Evolutionary conservation across 257 asterid genomes (phyloP).

Genomic region (Misopates orontium): DNA sequence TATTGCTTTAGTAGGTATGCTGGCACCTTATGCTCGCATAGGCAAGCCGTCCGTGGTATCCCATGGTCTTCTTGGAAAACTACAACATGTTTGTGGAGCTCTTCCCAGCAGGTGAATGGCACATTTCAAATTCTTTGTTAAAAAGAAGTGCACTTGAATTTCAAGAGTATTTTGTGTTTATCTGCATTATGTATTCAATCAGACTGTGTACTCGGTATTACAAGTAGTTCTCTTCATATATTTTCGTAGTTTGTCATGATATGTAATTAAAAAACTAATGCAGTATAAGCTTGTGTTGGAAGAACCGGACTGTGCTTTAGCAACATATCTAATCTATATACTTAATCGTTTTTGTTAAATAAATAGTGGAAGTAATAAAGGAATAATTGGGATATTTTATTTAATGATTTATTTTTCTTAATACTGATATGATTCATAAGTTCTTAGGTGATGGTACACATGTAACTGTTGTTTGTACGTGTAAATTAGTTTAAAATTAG

Average conservation of each 20-base stretch:
- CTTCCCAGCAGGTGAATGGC: slow-evolving; percentile 83
- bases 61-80: slow-evolving; percentile 63
- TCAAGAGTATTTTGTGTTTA: slow-evolving; percentile 5
- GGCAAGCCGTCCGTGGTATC: slow-evolving; percentile 54
- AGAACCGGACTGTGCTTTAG: too few species aligned
- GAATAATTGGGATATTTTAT: too few species aligned
- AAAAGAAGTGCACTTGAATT: not conserved
- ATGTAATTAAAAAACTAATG: too few species aligned
- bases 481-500: not conserved
- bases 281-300: too few species aligned
- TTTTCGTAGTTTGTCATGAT: not conserved
- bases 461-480: not conserved
- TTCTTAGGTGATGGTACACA: not conserved
- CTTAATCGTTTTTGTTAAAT: too few species aligned
- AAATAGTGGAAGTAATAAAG: too few species aligned
- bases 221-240: not conserved
- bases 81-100: slow-evolving; percentile 57
- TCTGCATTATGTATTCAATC: not conserved
- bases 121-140: slow-evolving; percentile 26
- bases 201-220: not conserved
- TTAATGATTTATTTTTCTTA: slow-evolving; percentile 6
- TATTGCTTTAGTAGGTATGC: slow-evolving; percentile 89
- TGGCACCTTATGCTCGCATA: slow-evolving; percentile 91
- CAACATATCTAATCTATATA: not conserved
- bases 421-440: not conserved